These are phyloP conservation scores for Cerrena zonata DNA, from an alignment of 1,284 basidiomycete species.

Conservation along the genomic window DNA sequence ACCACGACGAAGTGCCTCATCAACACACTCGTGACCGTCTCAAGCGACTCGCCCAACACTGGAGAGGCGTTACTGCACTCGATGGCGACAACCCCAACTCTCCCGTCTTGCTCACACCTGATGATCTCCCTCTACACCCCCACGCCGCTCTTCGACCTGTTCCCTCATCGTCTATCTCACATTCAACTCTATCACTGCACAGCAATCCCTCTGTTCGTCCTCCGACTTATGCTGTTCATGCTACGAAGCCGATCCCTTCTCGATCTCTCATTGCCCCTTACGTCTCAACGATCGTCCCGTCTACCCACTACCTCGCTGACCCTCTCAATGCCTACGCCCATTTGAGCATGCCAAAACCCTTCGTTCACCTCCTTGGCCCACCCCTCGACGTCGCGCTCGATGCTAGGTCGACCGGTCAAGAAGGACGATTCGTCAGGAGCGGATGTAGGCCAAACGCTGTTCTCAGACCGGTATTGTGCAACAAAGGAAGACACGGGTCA, in stretches of 20 bases:
- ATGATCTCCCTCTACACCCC: conserved; percentile 13
- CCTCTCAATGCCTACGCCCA: conserved; percentile 68
- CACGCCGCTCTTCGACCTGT: conserved; percentile 32
- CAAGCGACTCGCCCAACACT: conserved; percentile 53
- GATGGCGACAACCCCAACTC: conserved; percentile 29
- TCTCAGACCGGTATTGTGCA: conserved; percentile 70
- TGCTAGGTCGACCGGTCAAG: conserved; percentile 70
- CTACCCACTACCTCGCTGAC: conserved; percentile 57
- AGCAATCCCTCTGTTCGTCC: conserved; percentile 34
- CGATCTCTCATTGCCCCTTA: conserved; percentile 50
- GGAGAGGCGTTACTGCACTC: conserved; percentile 67
- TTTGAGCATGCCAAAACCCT: conserved; percentile 67
- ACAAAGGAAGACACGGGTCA: conserved; percentile 7
- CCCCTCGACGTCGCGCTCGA: conserved; percentile 82
- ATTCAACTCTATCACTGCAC: conserved; percentile 24
- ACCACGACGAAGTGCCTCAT: conserved; percentile 47
- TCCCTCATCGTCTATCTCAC: conserved; percentile 29
- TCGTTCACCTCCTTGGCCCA: conserved; percentile 76
- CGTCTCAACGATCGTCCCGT: conserved; percentile 54
- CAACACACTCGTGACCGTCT: conserved; percentile 49
- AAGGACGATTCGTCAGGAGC: conserved; percentile 71
- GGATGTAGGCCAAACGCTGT: conserved; percentile 90
- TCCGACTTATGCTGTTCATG: conserved; percentile 44
- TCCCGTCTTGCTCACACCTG: conserved; percentile 28
- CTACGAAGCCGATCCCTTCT: conserved; percentile 45